These are phyloP conservation scores for Jamesozyma jinghongensis DNA, from an alignment of 805 yeast genomes.

Conservation along the genomic window DNA sequence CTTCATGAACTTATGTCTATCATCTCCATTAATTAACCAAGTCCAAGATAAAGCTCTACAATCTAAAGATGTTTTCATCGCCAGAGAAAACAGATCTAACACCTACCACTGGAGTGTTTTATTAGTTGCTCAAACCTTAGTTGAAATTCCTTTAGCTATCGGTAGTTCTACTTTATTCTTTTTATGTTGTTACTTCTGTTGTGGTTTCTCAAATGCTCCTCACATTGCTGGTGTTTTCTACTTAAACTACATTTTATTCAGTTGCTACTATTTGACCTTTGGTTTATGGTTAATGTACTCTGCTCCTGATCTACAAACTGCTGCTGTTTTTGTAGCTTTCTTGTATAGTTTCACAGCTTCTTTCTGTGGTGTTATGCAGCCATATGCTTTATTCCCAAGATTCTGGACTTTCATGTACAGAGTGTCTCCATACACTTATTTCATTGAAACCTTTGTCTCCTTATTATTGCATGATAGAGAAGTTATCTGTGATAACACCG, in stretches of 20 bases:
- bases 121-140: constrained; percentile 42
- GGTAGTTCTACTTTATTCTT: constrained; percentile 43
- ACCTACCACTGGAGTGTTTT: constrained; percentile 66
- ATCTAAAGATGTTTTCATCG: constrained; percentile 58
- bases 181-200: constrained; percentile 45
- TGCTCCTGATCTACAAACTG: constrained; percentile 63
- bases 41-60: constrained; percentile 51
- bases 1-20: constrained; percentile 50
- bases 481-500: constrained; percentile 42
- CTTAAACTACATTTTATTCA: constrained; percentile 36
- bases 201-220: constrained; percentile 34
- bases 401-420: constrained; percentile 72
- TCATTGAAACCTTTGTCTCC: constrained; percentile 43
- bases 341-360: constrained; percentile 29
- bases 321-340: constrained; percentile 49
- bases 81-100: constrained; percentile 61
- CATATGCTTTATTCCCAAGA: constrained; percentile 46
- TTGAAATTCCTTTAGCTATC: constrained; percentile 54
- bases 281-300: constrained; percentile 45
- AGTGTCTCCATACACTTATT: constrained; percentile 53
- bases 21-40: constrained; percentile 55
- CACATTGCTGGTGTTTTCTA: constrained; percentile 44
- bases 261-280: constrained; percentile 37
- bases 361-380: constrained; percentile 33
- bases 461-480: constrained; percentile 40